Percentiles rank a stretch among this genome's conserved stretches.
These are phyloP conservation scores for Colletotrichum coccodes DNA, from an alignment of 2,329 filamentous ascomycete species.

Conservation along the genomic window DNA sequence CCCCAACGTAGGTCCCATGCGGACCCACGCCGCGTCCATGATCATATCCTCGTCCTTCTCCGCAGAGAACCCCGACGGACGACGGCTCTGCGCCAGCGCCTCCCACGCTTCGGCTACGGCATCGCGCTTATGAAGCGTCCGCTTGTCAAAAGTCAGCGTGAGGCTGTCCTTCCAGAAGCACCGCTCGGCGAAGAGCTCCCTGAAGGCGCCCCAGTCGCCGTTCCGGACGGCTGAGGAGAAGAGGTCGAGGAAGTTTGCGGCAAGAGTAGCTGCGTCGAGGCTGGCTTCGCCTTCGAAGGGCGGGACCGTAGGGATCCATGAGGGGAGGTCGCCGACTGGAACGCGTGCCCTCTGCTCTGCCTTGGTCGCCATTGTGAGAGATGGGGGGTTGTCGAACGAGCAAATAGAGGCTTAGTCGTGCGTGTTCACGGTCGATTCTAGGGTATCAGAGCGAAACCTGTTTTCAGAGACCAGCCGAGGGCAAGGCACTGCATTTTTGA, in stretches of 20 bases:
- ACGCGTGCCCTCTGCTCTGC: not conserved
- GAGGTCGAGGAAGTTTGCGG: not conserved
- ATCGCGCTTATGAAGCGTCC: slow-evolving; percentile 10
- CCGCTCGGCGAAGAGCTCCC: slow-evolving; percentile 2
- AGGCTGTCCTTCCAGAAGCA: slow-evolving; percentile 23
- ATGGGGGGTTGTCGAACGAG: not conserved
- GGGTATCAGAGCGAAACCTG: too few relatives aligned
- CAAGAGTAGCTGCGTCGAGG: slow-evolving; percentile 1
- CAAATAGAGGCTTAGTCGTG: not conserved
- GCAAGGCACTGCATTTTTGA: too few relatives aligned
- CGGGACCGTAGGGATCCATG: slow-evolving; percentile 16
- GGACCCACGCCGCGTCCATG: slow-evolving; percentile 1
- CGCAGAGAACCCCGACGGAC: not conserved
- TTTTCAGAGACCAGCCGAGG: too few relatives aligned
- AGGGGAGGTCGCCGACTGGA: slow-evolving; percentile 4
- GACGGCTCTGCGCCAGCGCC: not conserved
- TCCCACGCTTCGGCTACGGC: slow-evolving; percentile 8
- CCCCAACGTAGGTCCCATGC: not conserved
- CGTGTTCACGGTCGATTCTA: too few relatives aligned
- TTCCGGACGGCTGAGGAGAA: not conserved
- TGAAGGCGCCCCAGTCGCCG: slow-evolving; percentile 19
- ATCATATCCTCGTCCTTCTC: not conserved
- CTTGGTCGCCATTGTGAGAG: not conserved
- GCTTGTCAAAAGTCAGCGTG: slow-evolving; percentile 31
- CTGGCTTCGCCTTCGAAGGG: slow-evolving; percentile 3